A percentile compares a stretch with the other conserved stretches of the same genome.
Conservation (phyloP, 139 green algal species). For the Closterium sp. region DNA sequence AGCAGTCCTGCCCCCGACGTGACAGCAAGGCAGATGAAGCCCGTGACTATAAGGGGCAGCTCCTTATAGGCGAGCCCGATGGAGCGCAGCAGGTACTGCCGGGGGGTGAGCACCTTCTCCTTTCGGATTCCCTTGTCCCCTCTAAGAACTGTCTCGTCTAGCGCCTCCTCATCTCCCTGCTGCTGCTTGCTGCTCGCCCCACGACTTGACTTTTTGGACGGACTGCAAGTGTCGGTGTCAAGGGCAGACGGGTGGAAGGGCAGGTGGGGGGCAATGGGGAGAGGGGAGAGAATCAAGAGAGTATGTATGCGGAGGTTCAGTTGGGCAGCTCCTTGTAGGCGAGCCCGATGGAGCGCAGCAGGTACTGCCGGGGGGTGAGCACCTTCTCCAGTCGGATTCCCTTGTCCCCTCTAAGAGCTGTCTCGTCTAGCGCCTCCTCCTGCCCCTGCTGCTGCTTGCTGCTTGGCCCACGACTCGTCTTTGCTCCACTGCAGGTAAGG, state of each 20-base stretch:
- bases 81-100: no score
- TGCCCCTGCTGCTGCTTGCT: background rate
- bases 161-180: background rate
- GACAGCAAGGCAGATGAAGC: constrained; percentile 25
- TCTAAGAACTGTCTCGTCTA: constrained; percentile 20
- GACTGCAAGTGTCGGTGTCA: no score
- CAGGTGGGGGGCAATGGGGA: background rate
- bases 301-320: no score
- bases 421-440: constrained; percentile 11
- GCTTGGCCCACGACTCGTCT: constrained; percentile 1
- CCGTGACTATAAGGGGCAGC: constrained; percentile 27
- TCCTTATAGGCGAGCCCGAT: no score
- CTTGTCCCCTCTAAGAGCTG: constrained; percentile 28
- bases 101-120: no score
- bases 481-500: background rate
- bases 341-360: no score
- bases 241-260: no score
- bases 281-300: no score
- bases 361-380: no score
- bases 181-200: background rate
- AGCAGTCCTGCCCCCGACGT: no score
- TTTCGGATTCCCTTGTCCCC: constrained; percentile 36
- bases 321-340: no score
- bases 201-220: background rate
- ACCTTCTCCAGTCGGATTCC: constrained; percentile 31